Conservation (phyloP, 495 filamentous ascomycete genomes). For the Trichoderma erinaceum region DNA sequence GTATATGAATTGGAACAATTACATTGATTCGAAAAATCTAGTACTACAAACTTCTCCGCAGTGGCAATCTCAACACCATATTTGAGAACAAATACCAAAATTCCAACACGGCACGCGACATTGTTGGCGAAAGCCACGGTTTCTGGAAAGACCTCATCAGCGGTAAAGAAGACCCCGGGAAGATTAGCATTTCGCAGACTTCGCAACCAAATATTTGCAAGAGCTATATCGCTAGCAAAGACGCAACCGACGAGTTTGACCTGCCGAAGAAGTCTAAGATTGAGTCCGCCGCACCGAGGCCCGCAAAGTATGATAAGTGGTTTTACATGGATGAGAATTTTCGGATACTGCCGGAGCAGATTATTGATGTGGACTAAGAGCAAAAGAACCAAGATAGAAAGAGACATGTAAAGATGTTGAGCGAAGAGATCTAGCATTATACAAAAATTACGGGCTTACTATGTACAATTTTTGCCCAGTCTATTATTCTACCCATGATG, state of each 20-base stretch:
- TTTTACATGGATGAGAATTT: conserved; percentile 8
- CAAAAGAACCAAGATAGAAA: neutral
- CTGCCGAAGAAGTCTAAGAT: conserved; percentile 11
- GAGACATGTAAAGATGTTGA: neutral
- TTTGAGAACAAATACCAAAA: neutral
- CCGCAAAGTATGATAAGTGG: conserved; percentile 5
- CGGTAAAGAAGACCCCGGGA: conserved; percentile 19
- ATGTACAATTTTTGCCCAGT: neutral
- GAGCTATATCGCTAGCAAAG: neutral
- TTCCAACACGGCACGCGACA: conserved; percentile 15
- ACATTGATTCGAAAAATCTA: conserved; percentile 8
- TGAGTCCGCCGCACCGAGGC: neutral
- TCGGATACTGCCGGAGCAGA: neutral
- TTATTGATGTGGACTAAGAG: neutral
- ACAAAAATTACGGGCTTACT: too few species aligned
- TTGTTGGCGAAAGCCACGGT: conserved; percentile 21
- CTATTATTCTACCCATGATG: neutral
- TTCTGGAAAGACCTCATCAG: conserved; percentile 22
- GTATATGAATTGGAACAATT: neutral
- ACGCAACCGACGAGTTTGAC: conserved; percentile 5
- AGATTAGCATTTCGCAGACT: conserved; percentile 13
- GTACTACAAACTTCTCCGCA: conserved; percentile 14
- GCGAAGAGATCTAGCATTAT: too few species aligned
- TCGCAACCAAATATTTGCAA: neutral
- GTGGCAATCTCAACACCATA: conserved; percentile 7